These are phyloP conservation scores for Aspergillus fijiensis DNA, from an alignment of 2,329 filamentous ascomycete species.

Conservation along the genomic window DNA sequence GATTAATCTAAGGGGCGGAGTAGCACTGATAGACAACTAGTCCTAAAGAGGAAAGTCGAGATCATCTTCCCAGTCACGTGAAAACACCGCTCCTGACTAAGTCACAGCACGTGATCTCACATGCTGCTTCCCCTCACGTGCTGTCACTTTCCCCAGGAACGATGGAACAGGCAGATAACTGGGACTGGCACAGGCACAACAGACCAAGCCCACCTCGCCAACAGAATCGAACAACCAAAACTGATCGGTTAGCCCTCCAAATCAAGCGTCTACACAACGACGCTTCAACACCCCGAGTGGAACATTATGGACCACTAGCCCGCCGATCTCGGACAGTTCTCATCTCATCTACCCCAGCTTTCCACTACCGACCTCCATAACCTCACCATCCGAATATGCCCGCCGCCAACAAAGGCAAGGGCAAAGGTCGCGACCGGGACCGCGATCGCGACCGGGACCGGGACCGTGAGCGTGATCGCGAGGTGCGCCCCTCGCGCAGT, in stretches of 20 bases:
- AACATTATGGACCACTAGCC: constrained; percentile 12
- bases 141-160: background rate
- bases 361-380: background rate
- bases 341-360: background rate
- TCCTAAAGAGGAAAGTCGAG: too few relatives aligned
- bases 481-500: constrained; percentile 56
- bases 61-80: too few relatives aligned
- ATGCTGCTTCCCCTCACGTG: background rate
- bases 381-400: constrained; percentile 36
- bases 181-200: background rate
- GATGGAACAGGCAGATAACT: background rate
- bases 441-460: background rate
- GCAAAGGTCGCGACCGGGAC: constrained; percentile 45
- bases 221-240: background rate
- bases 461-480: constrained; percentile 19
- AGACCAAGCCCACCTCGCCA: background rate
- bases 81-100: background rate
- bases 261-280: background rate
- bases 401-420: constrained; percentile 51
- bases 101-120: background rate
- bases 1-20: too few relatives aligned
- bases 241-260: background rate
- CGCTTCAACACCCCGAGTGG: background rate
- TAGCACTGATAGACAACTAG: too few relatives aligned
- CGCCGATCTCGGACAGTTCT: background rate